phyloP scores from a whole-genome alignment of 352 stramenopile species.

The Phytopythium delawarense region DNA sequence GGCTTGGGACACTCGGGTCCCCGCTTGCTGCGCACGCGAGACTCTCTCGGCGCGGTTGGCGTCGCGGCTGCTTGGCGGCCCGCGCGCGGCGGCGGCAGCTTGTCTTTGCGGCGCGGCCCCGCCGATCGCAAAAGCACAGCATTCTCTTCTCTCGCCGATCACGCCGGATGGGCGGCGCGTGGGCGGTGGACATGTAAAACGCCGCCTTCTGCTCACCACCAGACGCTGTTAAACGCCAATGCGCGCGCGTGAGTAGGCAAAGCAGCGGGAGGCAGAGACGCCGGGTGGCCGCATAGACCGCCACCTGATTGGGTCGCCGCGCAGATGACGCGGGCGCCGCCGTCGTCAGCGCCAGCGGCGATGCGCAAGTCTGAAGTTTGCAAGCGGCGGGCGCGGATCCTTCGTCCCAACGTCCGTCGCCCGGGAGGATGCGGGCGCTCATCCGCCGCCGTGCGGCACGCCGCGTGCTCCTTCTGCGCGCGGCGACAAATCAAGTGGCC shows the following conservation, averaged over 20 bases:
- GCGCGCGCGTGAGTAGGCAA: neutral
- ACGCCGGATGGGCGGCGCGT: too few relatives aligned
- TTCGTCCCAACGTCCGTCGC: neutral
- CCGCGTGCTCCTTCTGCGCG: neutral
- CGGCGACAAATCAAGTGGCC: conserved; percentile 8
- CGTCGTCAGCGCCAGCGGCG: neutral
- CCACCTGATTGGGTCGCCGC: neutral
- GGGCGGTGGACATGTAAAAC: too few relatives aligned
- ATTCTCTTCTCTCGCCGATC: too few relatives aligned
- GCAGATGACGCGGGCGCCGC: neutral
- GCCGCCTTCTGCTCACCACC: neutral
- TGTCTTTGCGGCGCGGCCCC: too few relatives aligned
- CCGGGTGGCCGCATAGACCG: neutral
- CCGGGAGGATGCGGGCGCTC: too few relatives aligned
- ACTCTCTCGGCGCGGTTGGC: too few relatives aligned
- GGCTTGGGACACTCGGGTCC: too few relatives aligned
- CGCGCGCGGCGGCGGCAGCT: too few relatives aligned
- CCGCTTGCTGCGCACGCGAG: too few relatives aligned
- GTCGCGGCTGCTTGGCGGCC: too few relatives aligned
- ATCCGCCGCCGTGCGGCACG: neutral
- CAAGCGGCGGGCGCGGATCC: neutral
- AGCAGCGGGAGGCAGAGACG: neutral
- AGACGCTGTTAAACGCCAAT: neutral
- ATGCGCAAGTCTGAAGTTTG: conserved; percentile 9
- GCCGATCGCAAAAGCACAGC: too few relatives aligned